phyloP scores from a whole-genome alignment of 2,329 filamentous ascomycete species.

The Volutella citrinella region DNA sequence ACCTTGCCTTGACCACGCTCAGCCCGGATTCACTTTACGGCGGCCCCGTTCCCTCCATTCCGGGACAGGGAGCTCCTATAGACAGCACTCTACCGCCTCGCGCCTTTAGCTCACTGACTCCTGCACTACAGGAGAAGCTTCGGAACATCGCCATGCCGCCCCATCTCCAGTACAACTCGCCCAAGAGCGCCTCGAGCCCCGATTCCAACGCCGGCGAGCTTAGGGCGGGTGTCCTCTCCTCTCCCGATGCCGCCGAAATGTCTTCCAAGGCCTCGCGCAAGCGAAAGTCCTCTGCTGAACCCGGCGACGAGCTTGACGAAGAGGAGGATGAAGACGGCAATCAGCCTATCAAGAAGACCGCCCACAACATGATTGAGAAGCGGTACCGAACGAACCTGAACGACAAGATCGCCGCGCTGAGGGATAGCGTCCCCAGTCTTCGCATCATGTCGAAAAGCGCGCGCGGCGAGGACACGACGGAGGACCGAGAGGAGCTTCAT shows the following conservation, averaged over 20 bases:
- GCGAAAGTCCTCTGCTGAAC: constrained; percentile 64
- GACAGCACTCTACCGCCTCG: constrained; percentile 29
- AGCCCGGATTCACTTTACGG: constrained; percentile 35
- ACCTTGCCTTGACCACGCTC: constrained; percentile 31
- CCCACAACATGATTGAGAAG: constrained; percentile 98
- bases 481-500: constrained; percentile 71
- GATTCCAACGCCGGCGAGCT: constrained; percentile 50
- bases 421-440: constrained; percentile 88
- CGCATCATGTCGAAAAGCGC: constrained; percentile 77
- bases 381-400: constrained; percentile 94
- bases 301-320: constrained; percentile 41
- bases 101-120: constrained; percentile 42
- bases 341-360: constrained; percentile 76
- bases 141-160: constrained; percentile 64
- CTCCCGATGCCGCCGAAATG: constrained; percentile 50
- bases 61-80: constrained; percentile 26
- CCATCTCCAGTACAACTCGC: constrained; percentile 58
- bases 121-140: constrained; percentile 58
- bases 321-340: constrained; percentile 58
- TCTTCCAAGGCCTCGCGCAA: constrained; percentile 57
- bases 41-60: constrained; percentile 24
- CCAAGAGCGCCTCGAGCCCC: constrained; percentile 56
- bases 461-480: constrained; percentile 64
- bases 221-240: constrained; percentile 50
- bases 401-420: constrained; percentile 89